Evolutionary conservation across 345 rosid genomes (phyloP).

Genomic region (Eutrema japonicum): DNA sequence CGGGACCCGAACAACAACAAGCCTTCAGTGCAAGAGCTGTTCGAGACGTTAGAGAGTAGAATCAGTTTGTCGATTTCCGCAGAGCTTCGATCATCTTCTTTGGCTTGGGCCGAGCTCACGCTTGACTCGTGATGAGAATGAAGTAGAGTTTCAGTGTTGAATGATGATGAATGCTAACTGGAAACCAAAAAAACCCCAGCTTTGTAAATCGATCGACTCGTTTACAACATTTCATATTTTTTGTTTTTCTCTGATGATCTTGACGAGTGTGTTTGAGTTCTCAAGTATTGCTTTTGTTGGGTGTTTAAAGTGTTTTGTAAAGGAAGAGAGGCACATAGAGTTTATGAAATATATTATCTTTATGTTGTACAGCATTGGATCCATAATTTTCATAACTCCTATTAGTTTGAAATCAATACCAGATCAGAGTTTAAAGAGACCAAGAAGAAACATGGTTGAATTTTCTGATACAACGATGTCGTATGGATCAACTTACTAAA

Average conservation of each 20-base stretch:
- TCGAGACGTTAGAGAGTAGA: constrained; percentile 61
- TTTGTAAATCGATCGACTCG: constrained; percentile 43
- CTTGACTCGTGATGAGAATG: constrained; percentile 62
- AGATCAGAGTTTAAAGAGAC: background rate
- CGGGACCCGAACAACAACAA: constrained; percentile 53
- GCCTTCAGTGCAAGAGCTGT: constrained; percentile 71
- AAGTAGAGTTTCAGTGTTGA: constrained; percentile 1
- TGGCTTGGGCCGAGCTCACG: constrained; percentile 98
- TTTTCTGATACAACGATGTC: background rate
- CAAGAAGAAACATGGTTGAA: background rate
- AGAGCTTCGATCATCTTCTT: constrained; percentile 78
- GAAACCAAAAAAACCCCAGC: constrained; percentile 27
- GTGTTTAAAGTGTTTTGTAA: constrained; percentile 35
- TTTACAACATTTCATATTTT: constrained; percentile 28
- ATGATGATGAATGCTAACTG: constrained; percentile 36
- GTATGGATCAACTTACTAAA: background rate
- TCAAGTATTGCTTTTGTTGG: constrained; percentile 12
- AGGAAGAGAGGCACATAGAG: constrained; percentile 40
- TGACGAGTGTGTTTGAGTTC: constrained; percentile 37
- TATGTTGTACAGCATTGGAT: background rate
- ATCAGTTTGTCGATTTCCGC: constrained; percentile 74
- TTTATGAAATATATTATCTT: constrained; percentile 23
- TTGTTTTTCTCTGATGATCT: constrained; percentile 16
- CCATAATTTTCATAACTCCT: background rate
- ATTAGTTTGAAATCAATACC: background rate